Evolutionary conservation across 345 rosid species (phyloP), one percentile per base, ranked within the genome.

Genomic region (Laguncularia racemosa): DNA sequence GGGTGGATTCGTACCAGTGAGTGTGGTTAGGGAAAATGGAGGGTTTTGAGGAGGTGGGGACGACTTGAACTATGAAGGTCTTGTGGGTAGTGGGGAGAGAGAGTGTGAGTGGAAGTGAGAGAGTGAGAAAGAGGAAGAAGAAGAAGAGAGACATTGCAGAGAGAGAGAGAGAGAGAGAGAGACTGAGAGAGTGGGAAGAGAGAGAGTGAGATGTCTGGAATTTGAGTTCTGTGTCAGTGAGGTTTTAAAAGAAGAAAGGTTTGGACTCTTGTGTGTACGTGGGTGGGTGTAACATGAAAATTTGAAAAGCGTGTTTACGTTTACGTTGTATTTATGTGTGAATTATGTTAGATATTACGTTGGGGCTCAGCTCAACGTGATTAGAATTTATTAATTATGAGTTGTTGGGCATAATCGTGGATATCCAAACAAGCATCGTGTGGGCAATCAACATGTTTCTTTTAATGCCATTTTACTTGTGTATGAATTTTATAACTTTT

Each of bases 1-100:
- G 75, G 0, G 85, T 69, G 20, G 93, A 83, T 1, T 77, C 62
- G 74, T 93, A 93, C 99, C 99, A 93, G 81, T 80, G 91, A 64
- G 69, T 71, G 73, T 89, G 97, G 2, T 92, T 74, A 3, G 90
- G 83, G 76, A 89, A 93, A 64, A 89, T 66, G 66, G 96, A 78
- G 8, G 99, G 99, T 59, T 93, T 93, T 13, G 84, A 81, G 57
- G 81, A 83, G 56, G 64, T 67, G 17, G 44, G 52, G 55, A 76
- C 71, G 38, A 85, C 78, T 58, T 68, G 73, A 51, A 85, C 65
- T 10, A 85, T 80, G 80, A 71, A 81, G 58, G 93, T 83, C 70
- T 44, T 53, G 52, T 48, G 59, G 66, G 1, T 48, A 40, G 16
- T 78, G 23, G 53, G 14, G 11, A 40, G 38, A 2, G 17, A n/a